phyloP scores from a whole-genome alignment of 257 asterid genomes.

The Mitragyna speciosa region DNA sequence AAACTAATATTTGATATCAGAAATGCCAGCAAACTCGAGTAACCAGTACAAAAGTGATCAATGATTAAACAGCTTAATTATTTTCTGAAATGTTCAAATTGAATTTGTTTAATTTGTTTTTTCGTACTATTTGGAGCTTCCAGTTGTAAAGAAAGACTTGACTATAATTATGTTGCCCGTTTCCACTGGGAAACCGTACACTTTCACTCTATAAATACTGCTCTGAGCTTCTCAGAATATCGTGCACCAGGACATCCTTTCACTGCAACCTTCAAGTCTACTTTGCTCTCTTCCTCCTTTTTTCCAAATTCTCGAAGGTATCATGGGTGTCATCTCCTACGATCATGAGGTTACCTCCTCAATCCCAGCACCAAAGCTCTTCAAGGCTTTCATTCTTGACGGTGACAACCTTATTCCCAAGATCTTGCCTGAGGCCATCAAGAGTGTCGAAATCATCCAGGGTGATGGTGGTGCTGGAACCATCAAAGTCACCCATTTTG shows the following conservation, averaged over 20 bases:
- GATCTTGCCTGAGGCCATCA: conserved; percentile 44
- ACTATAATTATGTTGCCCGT: not conserved
- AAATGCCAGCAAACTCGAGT: not conserved
- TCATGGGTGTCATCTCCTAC: conserved; percentile 43
- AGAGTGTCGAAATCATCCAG: conserved; percentile 39
- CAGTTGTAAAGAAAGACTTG: not conserved
- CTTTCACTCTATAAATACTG: conserved; percentile 14
- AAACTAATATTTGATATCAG: not conserved
- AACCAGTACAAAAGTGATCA: not conserved
- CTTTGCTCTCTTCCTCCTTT: not conserved
- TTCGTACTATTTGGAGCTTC: too few relatives aligned
- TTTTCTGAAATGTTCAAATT: not conserved
- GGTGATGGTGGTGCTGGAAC: conserved; percentile 62
- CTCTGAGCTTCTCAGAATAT: not conserved
- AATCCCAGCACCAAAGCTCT: conserved; percentile 45
- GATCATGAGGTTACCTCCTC: conserved; percentile 34
- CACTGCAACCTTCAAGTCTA: not conserved
- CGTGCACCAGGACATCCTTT: not conserved
- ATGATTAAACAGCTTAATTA: not conserved
- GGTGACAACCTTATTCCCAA: conserved; percentile 49
- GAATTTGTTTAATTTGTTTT: not conserved
- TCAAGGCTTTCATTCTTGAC: conserved; percentile 50
- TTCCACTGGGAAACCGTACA: not conserved
- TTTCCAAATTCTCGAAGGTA: not conserved
- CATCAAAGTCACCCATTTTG: conserved; percentile 39